phyloP scores from a whole-genome alignment of 2,329 filamentous ascomycete genomes.

The Calonectria leucothoes region DNA sequence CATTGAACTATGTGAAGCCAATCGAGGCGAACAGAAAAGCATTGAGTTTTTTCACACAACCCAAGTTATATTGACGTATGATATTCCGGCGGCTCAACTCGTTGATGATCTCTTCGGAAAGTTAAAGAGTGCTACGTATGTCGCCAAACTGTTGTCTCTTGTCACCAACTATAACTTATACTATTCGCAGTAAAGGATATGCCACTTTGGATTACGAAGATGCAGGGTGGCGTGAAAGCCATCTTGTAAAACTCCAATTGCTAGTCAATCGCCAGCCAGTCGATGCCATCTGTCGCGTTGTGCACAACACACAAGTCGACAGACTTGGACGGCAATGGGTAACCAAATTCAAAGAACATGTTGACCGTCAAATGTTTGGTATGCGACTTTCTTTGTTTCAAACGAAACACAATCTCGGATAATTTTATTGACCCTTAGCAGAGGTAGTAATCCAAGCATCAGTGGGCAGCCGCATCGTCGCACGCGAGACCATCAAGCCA shows the following conservation, averaged over 20 bases:
- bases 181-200: conserved; percentile 77
- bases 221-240: conserved; percentile 83
- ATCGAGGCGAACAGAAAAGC: conserved; percentile 87
- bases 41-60: conserved; percentile 91
- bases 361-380: conserved; percentile 93
- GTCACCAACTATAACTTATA: background rate
- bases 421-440: conserved; percentile 31
- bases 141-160: background rate
- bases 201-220: conserved; percentile 98
- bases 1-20: conserved; percentile 93
- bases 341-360: conserved; percentile 95
- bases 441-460: conserved; percentile 96
- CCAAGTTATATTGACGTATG: conserved; percentile 95
- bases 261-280: conserved; percentile 94
- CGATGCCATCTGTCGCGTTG: conserved; percentile 91
- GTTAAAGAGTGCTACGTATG: conserved; percentile 83
- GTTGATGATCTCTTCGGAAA: conserved; percentile 99
- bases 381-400: conserved; percentile 25
- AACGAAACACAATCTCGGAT: background rate
- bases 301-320: conserved; percentile 85
- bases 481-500: conserved; percentile 94
- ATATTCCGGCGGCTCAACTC: conserved; percentile 86
- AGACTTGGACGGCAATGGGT: conserved; percentile 90
- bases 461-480: conserved; percentile 84
- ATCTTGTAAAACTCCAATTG: conserved; percentile 89